phyloP scores from a whole-genome alignment of 2,329 filamentous ascomycete species.

The Sporothrix sp. region DNA sequence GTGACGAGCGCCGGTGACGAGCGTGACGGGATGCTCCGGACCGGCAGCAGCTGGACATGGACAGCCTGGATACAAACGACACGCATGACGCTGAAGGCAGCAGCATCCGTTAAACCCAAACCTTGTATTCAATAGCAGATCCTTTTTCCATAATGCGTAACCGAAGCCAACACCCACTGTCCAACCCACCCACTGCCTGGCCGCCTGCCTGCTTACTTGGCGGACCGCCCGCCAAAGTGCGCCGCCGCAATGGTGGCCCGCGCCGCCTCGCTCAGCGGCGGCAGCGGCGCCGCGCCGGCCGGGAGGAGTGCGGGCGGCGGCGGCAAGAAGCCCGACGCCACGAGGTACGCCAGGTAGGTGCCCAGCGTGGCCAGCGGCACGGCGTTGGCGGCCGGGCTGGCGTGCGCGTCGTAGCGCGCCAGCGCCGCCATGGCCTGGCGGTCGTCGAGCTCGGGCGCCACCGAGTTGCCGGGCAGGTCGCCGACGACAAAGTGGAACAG shows the following conservation, averaged over 20 bases:
- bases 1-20: too few species aligned
- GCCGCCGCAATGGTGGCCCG: not conserved
- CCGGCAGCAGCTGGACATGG: too few species aligned
- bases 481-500: slow-evolving; percentile 64
- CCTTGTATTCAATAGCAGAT: too few species aligned
- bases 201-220: not conserved
- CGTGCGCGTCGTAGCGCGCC: slow-evolving; percentile 27
- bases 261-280: slow-evolving; percentile 1
- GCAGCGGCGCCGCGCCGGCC: not conserved
- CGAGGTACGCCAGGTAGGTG: slow-evolving; percentile 53
- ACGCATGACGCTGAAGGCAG: too few species aligned
- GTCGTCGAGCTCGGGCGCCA: slow-evolving; percentile 65
- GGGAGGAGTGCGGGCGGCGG: slow-evolving; percentile 25
- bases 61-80: too few species aligned
- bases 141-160: too few species aligned
- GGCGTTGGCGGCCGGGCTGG: slow-evolving; percentile 45
- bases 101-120: too few species aligned
- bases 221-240: slow-evolving; percentile 5
- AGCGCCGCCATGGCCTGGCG: slow-evolving; percentile 56
- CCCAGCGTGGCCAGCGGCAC: slow-evolving; percentile 54
- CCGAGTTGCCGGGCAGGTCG: slow-evolving; percentile 58
- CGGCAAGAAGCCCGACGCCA: slow-evolving; percentile 52
- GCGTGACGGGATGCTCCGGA: too few species aligned
- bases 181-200: too few species aligned
- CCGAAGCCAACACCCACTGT: too few species aligned